Evolutionary conservation across 768 basidiomycete species (phyloP).

Genomic region (Lactarius evosmus): DNA sequence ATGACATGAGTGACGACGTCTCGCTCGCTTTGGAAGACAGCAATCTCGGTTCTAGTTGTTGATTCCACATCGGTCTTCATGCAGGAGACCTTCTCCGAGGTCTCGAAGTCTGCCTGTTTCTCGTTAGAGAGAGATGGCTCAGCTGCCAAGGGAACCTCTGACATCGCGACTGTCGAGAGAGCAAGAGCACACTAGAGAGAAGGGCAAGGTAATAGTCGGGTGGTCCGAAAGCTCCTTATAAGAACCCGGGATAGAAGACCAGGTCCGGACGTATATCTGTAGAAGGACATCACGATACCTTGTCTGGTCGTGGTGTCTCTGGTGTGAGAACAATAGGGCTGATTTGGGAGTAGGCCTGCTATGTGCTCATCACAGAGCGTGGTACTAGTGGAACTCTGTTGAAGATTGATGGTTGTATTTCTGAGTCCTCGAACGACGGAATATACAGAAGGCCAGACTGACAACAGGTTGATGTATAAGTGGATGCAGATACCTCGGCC

Average conservation of each 20-base stretch:
- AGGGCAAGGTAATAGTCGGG: too few species aligned
- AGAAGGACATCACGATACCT: not conserved
- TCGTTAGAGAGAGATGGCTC: slow-evolving; percentile 11
- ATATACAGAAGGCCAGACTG: too few species aligned
- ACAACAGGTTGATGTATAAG: too few species aligned
- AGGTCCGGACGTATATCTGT: not conserved
- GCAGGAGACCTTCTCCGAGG: slow-evolving; percentile 22
- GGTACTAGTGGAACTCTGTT: too few species aligned
- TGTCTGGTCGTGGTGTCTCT: not conserved
- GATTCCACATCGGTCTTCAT: slow-evolving; percentile 39
- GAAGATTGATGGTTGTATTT: too few species aligned
- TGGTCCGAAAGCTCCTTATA: not conserved
- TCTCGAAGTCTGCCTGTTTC: slow-evolving; percentile 3
- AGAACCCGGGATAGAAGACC: not conserved
- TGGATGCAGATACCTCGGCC: too few species aligned
- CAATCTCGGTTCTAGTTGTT: slow-evolving; percentile 31
- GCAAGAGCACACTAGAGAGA: not conserved
- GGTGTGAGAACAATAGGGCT: not conserved
- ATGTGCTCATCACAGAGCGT: too few species aligned
- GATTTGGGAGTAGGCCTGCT: not conserved
- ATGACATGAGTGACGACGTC: slow-evolving; percentile 50
- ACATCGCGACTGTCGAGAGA: not conserved
- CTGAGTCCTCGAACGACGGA: too few species aligned
- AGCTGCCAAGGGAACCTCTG: not conserved
- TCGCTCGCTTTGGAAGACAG: slow-evolving; percentile 44